Evolutionary conservation across 83 land plant species (phyloP), one percentile per base, ranked within the genome.

Genomic region (Picea abies): DNA sequence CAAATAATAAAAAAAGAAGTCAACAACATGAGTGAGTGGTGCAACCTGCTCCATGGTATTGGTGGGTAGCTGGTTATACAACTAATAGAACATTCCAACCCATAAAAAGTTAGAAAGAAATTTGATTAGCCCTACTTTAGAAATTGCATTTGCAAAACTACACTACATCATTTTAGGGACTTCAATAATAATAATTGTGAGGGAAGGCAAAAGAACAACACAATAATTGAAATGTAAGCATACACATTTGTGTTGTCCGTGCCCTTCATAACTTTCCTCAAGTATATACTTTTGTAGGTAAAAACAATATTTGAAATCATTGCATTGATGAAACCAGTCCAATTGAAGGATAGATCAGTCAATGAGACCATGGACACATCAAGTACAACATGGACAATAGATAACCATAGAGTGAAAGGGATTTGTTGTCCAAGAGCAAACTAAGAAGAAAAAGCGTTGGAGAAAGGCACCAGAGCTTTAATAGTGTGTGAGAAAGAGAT

Each of bases 41-140:
- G 29, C 29, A 26, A 26, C 29, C 29, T 3, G 99, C 84, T 94
- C 97, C 85, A 94, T 86, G 37, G 99, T 96, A 83, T 94, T 94
- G 64, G 95, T 94, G 4, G 97, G 97, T 67, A 96, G 49, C 96
- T 94, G 96, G 88, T 97, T 97, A 87, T 97, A 97, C 9, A 97
- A 92, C 65, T 95, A 98, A 84, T 97, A 97, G 88, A 97, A 97
- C 99, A 97, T 91, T 78, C 99, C 99, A 60, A 97, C 99, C 99
- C 98, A 97, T 79, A 97, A 97, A 69, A 97, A 93, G 83, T 97
- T 26, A 26, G 29, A 26, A 26, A 26, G 29, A 0, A 26, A 26
- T 26, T 26, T 26, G 29, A 26, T 26, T 98, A 25, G 94, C 17
- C 99, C 99, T 58, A 94, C 99, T 87, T 95, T 97, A 39, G 99